Evolutionary conservation across 1,284 basidiomycete species (phyloP), one percentile per base, ranked within the genome.

Genomic region (Leccinum solheimii): DNA sequence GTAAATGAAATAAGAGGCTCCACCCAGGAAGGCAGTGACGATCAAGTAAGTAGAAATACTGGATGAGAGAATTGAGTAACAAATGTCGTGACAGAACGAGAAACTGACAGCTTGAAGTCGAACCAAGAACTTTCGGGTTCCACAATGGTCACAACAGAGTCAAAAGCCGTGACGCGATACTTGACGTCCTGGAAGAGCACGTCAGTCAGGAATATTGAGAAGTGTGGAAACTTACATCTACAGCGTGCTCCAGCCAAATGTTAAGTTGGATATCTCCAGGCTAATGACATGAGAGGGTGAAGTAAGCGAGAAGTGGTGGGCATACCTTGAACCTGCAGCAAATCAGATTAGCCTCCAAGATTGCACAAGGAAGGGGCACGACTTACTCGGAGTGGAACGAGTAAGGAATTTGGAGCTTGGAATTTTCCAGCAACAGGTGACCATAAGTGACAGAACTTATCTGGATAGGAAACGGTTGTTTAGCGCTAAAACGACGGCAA

Each of bases 381-480:
- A 82, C 92, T 78, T 70, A 95, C 93, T 96, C 92, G 82, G 89
- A 92, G 78, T 91, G 80, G 73, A 95, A 91, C 26, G 79, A 67
- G 74, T 88, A 95, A 3, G 92, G 92, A 55, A 94, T 76, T 64
- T 86, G 83, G 60, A 92, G 74, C 72, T 90, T 90, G 30, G 84
- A 77, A 36, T 86, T 86, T 61, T 88, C 81, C 19, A 86, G 65
- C 40, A 95, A 77, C 16, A 82, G 80, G 36, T 90, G 68, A 34
- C 82, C 82, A 70, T 87, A 91, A 63, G 84, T 81, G 66, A 85
- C 69, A 3, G 85, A 78, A 14, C 90, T 88, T 45, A 86, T 83
- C 89, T 92, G 55, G 48, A 54, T 10, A 59, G 55, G 69, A n/a
- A 36, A 59, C n/a, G 13, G 16, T 40, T 10, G 13, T 51, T 60